Evolutionary conservation across 768 basidiomycete species (phyloP), one percentile per base, ranked within the genome.

Genomic region (Hysterangium stoloniferum): DNA sequence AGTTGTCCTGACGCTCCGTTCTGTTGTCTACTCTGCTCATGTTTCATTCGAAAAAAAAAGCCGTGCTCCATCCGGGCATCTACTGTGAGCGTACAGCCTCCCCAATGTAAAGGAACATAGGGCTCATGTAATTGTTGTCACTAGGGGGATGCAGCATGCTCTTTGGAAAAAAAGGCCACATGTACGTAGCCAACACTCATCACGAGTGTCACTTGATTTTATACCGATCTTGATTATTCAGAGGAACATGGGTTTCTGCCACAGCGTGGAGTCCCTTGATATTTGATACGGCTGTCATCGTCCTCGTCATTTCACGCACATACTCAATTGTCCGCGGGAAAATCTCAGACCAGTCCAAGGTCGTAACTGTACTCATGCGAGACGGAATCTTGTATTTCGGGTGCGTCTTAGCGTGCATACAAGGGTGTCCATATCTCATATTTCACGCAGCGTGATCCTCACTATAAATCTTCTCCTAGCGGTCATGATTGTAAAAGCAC

Each of bases 401-500:
- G 49, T 51, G 27, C 13, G 35, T 36, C 19, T 19, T 4, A n/a
- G 12, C 24, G 15, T 38, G 3, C 17, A 27, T 13, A 13, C 7
- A 3, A 24, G 31, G 9, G 22, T 27, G n/a, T 28, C 48, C 11
- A 38, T 49, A 19, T 13, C 36, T 50, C 12, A 31, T 6, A 31
- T 4, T 8, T 7, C 33, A n/a, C n/a, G 4, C 22, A 74, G 70
- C 41, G 59, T 66, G 5, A 69, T 73, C 13, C 73, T 66, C 42
- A 27, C 56, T n/a, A 57, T 71, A 4, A 73, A 71, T 6, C 52
- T 71, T 20, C 53, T 63, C 6, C 56, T 74, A 0, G 67, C 71
- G 7, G 29, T 71, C 13, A 70, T 71, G 70, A 70, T 72, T 22
- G 44, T 60, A 8, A 45, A 27, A 15, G 65, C 72, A 13, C 52